A percentile compares a stretch with the other conserved stretches of the same genome.
phyloP scores from a whole-genome alignment of 1,139 yeast species.

The Yamadazyma triangularis region DNA sequence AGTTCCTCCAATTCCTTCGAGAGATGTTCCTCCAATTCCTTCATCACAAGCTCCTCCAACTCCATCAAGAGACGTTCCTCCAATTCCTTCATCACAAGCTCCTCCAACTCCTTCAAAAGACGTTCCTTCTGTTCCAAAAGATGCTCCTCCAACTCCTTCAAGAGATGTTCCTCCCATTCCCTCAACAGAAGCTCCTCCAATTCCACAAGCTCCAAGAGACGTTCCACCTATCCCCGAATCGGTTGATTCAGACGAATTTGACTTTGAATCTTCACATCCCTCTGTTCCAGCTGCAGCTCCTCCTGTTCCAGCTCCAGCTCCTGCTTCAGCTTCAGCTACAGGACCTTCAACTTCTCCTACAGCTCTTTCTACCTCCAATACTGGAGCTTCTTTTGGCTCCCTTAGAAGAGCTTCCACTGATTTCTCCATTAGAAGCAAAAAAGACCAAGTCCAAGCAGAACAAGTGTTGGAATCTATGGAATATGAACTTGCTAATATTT shows the following conservation, averaged over 20 bases:
- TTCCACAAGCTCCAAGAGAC: constrained; percentile 11
- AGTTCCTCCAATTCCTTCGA: constrained; percentile 11
- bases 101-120: constrained; percentile 14
- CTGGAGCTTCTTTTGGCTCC: too few species aligned
- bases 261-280: too few species aligned
- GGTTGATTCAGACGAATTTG: neutral
- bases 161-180: constrained; percentile 4
- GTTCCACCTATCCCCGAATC: constrained; percentile 5
- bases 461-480: constrained; percentile 21
- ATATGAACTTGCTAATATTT: constrained; percentile 29
- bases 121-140: constrained; percentile 9
- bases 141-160: constrained; percentile 4
- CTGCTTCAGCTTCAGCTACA: constrained; percentile 5
- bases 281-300: constrained; percentile 4
- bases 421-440: constrained; percentile 10
- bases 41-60: constrained; percentile 13
- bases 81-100: constrained; percentile 11
- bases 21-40: constrained; percentile 10
- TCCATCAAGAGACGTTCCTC: constrained; percentile 10
- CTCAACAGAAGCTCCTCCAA: constrained; percentile 7
- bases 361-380: constrained; percentile 8
- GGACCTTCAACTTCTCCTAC: constrained; percentile 12
- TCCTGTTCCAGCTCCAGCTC: constrained; percentile 8
- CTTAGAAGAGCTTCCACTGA: constrained; percentile 21
- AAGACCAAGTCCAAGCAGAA: constrained; percentile 28